These are phyloP conservation scores for Syzygium grande DNA, from an alignment of 345 rosid species.

Conservation along the genomic window DNA sequence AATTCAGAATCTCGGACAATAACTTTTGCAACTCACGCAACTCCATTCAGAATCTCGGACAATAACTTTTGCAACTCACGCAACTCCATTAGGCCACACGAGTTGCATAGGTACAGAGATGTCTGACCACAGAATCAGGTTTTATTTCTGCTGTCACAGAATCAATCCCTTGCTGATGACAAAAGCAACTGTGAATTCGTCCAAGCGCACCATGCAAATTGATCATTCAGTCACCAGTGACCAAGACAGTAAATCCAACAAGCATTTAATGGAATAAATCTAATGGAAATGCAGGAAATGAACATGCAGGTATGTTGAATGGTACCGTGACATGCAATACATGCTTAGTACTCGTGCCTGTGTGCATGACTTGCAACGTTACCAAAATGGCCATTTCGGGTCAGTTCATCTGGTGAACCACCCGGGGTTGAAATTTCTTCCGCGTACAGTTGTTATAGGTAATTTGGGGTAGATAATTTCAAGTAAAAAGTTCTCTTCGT, in stretches of 20 bases:
- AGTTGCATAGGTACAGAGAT: neutral
- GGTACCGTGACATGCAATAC: neutral
- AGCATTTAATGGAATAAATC: neutral
- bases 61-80: too few relatives aligned
- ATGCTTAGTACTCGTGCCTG: neutral
- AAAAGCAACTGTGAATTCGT: neutral
- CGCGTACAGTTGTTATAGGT: neutral
- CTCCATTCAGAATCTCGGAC: neutral
- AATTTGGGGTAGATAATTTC: neutral
- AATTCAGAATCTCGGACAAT: neutral
- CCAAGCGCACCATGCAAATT: neutral
- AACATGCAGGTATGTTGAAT: neutral
- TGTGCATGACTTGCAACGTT: neutral
- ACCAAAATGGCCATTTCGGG: neutral
- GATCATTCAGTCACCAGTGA: neutral
- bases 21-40: too few relatives aligned
- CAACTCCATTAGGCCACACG: too few relatives aligned
- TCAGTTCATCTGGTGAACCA: neutral
- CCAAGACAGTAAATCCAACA: neutral
- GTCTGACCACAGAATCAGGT: neutral
- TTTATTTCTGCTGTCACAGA: neutral
- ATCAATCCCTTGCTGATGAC: neutral
- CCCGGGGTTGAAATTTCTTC: neutral
- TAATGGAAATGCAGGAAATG: neutral
- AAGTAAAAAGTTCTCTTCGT: neutral